Base-by-base conservation (phyloP, 2,329 filamentous ascomycete genomes). In the Aureobasidium sp. region DNA sequence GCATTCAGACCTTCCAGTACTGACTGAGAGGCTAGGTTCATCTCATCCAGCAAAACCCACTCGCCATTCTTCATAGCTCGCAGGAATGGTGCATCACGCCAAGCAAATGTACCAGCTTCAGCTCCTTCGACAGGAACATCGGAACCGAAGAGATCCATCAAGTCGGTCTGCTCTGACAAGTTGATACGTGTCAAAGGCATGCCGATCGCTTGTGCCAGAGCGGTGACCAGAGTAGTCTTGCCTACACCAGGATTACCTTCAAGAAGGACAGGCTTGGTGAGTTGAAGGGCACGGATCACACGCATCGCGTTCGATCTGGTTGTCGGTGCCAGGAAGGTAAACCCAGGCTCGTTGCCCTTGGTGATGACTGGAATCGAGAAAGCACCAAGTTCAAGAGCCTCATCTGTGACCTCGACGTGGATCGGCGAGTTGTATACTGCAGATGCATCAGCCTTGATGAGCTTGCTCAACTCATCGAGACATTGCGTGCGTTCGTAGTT, bases 201-300 rank as follows among this genome's bases (percentile, higher is more conserved):
- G 5, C 92, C 90, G 64, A 90, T 88, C 4, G 87, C 85, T 66
- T 83, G 82, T 1, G 95, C 89, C 47, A 99, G 78, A 0, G 94
- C 92, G 47, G 88, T 87, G 23, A 99, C 85, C 15, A 99, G 80
- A 1, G 93, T 95, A 0, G 94, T 99, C 77, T 99, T 99, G 60
- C 94, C 94, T 23, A 99, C 94, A 70, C 94, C 94, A n/a, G 94
- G 94, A 67, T 89, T 96, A 37, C 95, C 94, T 76, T 99, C 94
- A 2, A 99, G 82, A 7, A 99, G 80, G 58, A 99, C 93, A 2
- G 94, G 93, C 70, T 96, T 96, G 57, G 84, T 81, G 59, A 96
- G 84, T 68, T 95, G 91, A 63, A 99, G 78, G 15, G 93, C 95
- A 64, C 94, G 86, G 60, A 95, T 83, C 33, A 99, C 87, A 70